Evolutionary conservation across 495 filamentous ascomycete species (phyloP), one percentile per base, ranked within the genome.

Genomic region (Sabuloglossum arenarium): DNA sequence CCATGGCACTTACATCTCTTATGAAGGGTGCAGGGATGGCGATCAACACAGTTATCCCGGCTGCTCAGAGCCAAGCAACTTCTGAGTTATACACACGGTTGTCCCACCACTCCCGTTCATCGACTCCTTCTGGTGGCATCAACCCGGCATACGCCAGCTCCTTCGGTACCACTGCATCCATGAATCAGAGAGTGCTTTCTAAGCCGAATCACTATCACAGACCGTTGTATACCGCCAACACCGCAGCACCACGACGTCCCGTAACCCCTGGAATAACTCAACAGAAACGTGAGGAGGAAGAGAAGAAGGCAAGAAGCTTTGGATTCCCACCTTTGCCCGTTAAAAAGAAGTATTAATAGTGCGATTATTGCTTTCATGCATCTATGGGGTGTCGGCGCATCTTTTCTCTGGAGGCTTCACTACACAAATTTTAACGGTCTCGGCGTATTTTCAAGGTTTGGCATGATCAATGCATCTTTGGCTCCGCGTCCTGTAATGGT

Each of bases 301-400:
- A 60, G 43, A 47, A 57, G 27, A 61, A 60, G 27, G 49, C 45
- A 6, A 49, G 55, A 11, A 61, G 58, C 27, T 61, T 56, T 30
- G 59, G 59, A 25, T 61, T 60, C 43, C 59, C 59, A 25, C 59
- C 59, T 14, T 34, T 53, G 31, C 59, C 59, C 21, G 30, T 37
- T n/a, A 27, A 32, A 28, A 53, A 54, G 53, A 43, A 51, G 5
- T 51, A 14, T 27, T 51, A 30, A 51, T 51, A 30, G 47, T 29
- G 47, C 16, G 24, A 30, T 51, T 27, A 23, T 29, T 51, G 8
- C 28, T 27, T 51, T 51, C 24, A 51, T 51, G 47, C 47, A 51
- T 51, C 23, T 51, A 51, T 21, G 27, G 47, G 47, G 47, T 51
- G 16, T 51, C 12, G 24, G 47, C 47, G 47, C 28, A 51, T 29